Percentiles rank a stretch among this genome's conserved stretches.
phyloP scores from a whole-genome alignment of 163 green algal genomes.

The Coccomyxa subellipsoidea region DNA sequence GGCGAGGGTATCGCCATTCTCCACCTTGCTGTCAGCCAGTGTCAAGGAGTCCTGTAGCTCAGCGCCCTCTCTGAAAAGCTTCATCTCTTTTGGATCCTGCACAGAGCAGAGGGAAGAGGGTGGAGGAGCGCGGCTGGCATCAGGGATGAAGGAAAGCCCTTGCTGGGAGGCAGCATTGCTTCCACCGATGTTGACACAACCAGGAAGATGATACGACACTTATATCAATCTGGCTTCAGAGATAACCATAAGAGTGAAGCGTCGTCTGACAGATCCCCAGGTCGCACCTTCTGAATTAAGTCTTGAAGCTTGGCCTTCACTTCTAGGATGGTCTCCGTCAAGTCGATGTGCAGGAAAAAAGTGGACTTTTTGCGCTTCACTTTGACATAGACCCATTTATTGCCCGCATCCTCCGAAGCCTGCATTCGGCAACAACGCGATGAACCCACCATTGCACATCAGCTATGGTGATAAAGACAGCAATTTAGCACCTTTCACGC shows the following conservation, averaged over 20 bases:
- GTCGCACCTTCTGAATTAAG: conserved; percentile 51
- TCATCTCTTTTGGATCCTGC: conserved; percentile 4
- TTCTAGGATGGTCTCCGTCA: conserved; percentile 75
- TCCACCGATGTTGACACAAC: too few relatives aligned
- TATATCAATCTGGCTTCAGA: neutral
- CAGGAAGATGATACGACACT: too few relatives aligned
- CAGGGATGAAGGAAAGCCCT: too few relatives aligned
- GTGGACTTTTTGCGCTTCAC: conserved; percentile 83
- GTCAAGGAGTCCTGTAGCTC: neutral
- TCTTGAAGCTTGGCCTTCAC: conserved; percentile 84
- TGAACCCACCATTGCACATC: neutral
- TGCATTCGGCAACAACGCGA: too few relatives aligned
- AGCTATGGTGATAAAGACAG: neutral
- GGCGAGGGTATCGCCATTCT: conserved; percentile 1
- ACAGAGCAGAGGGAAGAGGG: too few relatives aligned
- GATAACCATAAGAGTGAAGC: neutral
- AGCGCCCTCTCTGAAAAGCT: neutral
- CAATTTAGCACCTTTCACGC: too few relatives aligned
- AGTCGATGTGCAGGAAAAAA: conserved; percentile 82
- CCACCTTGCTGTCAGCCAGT: neutral
- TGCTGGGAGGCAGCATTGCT: too few relatives aligned
- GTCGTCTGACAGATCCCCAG: neutral
- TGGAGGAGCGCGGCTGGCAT: too few relatives aligned
- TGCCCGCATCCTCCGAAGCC: neutral
- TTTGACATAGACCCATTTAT: conserved; percentile 76